Evolutionary conservation across 805 yeast genomes (phyloP), one percentile per base, ranked within the genome.

Genomic region (Sugiyamaella chiloensis): DNA sequence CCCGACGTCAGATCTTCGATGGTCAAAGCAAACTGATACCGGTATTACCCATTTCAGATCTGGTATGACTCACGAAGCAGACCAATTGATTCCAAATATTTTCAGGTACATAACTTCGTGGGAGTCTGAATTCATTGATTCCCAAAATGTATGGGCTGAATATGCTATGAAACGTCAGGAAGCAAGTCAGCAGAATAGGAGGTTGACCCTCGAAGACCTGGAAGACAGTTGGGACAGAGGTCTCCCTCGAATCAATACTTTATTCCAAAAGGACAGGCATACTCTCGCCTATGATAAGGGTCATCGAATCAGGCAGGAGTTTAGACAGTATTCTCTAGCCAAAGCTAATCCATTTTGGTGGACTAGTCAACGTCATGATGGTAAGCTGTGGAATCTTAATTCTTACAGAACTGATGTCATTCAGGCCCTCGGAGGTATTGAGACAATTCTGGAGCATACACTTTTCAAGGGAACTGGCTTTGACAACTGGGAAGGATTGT

Each of bases 191-290:
- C 88, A 87, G 56, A 86, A 88, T 57, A 80, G 96, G 23, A 78
- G 97, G 34, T 67, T 93, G 32, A 85, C 96, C 0, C 84, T 87
- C 59, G 99, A 93, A 63, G 99, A 93, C 60, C 73, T 93, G 64
- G 98, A 91, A 66, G 90, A 83, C 20, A 82, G 83, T 50, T 93
- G 98, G 98, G 96, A 93, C 60, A 74, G 98, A 61, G 99, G 99
- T 61, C 74, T 93, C 52, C 99, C 99, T 0, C 79, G 99, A 60
- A 89, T 93, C 46, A 87, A 95, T 61, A 93, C 99, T 0, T 68
- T 93, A 42, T 93, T 93, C 69, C 98, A 91, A 64, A 90, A 87
- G 61, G 98, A 93, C 60, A 76, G 97, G 42, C 96, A 89, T 55
- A 89, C 97, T 0, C 72, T 93, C 58, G 96, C 96, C 0, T 86